These are phyloP conservation scores for Pythium volutum DNA, from an alignment of 352 stramenopile species.

Conservation along the genomic window DNA sequence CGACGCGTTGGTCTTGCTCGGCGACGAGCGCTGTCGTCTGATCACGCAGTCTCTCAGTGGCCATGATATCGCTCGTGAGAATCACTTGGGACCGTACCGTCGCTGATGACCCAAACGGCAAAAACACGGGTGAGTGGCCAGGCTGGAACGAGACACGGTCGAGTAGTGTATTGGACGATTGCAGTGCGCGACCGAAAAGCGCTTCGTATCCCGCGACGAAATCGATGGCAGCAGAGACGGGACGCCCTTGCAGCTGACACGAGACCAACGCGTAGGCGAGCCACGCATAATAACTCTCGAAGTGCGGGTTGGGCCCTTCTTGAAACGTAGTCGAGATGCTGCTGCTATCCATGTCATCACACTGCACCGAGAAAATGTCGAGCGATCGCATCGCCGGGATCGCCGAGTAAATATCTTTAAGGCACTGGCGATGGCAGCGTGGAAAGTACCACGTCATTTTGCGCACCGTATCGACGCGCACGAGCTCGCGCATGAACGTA, in stretches of 20 bases:
- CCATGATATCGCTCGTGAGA: neutral
- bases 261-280: neutral
- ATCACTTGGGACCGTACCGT: neutral
- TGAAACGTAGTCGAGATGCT: too few relatives aligned
- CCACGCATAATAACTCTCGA: slow-evolving; percentile 4
- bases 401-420: neutral
- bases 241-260: neutral
- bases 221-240: neutral
- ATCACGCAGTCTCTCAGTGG: neutral
- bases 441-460: neutral
- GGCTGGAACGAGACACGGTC: neutral
- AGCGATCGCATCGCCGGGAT: neutral
- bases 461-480: neutral
- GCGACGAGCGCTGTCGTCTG: neutral
- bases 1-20: neutral
- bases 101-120: neutral
- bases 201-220: neutral
- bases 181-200: neutral
- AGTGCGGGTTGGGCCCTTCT: too few relatives aligned
- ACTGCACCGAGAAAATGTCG: neutral
- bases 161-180: neutral
- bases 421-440: neutral
- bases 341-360: neutral
- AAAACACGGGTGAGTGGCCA: neutral
- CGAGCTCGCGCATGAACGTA: slow-evolving; percentile 1